Conservation (phyloP, 2,329 filamentous ascomycete genomes). For the Chrysoporthe puriensis region DNA sequence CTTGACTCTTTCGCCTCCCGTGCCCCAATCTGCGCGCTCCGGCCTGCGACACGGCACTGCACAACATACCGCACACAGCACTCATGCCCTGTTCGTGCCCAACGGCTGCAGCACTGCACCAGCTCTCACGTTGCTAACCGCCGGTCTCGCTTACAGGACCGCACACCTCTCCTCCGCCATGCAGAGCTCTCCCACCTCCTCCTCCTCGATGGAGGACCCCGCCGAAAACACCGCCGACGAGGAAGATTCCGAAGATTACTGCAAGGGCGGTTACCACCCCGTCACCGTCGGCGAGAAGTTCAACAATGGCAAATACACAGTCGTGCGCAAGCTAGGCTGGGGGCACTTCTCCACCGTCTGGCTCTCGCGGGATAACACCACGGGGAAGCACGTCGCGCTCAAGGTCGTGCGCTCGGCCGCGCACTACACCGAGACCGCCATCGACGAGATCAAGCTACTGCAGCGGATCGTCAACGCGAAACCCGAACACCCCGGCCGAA, state of each 20-base stretch:
- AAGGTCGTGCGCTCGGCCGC: conserved; percentile 97
- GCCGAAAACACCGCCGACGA: conserved; percentile 95
- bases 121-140: conserved; percentile 35
- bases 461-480: conserved; percentile 97
- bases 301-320: conserved; percentile 95
- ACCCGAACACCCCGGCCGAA: conserved; percentile 88
- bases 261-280: conserved; percentile 97
- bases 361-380: conserved; percentile 80
- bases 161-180: conserved; percentile 60
- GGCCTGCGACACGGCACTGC: conserved; percentile 4
- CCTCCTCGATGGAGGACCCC: conserved; percentile 78
- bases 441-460: conserved; percentile 98
- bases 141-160: conserved; percentile 47
- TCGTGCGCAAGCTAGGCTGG: conserved; percentile 96
- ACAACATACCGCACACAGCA: conserved; percentile 18
- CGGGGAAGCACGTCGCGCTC: conserved; percentile 91
- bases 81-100: neutral
- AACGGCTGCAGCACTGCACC: no score
- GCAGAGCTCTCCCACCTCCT: conserved; percentile 76
- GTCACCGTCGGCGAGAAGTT: conserved; percentile 94
- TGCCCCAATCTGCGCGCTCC: conserved; percentile 12
- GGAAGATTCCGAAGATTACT: conserved; percentile 98
- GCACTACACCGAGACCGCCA: conserved; percentile 97
- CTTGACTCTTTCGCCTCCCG: conserved; percentile 1
- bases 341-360: conserved; percentile 99